phyloP scores from a whole-genome alignment of 768 basidiomycete species.

The Tulasnella sp. region DNA sequence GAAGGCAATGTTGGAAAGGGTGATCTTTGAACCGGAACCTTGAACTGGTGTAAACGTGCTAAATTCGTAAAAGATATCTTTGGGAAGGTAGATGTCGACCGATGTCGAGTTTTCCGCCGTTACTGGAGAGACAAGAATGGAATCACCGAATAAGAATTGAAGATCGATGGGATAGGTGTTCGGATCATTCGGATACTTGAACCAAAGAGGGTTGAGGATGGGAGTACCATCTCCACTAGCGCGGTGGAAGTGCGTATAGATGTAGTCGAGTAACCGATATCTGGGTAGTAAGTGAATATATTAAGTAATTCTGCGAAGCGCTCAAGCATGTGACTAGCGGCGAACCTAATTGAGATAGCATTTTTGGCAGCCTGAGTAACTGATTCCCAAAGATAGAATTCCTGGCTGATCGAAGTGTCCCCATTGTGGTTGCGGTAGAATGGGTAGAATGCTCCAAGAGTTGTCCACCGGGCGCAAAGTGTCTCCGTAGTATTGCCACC shows the following conservation, averaged over 20 bases:
- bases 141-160: conserved; percentile 57
- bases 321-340: background rate
- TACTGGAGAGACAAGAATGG: conserved; percentile 56
- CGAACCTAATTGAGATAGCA: conserved; percentile 48
- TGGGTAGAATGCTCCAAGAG: conserved; percentile 62
- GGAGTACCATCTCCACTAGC: conserved; percentile 48
- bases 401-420: conserved; percentile 41
- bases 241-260: conserved; percentile 57
- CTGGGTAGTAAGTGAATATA: conserved; percentile 26
- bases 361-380: conserved; percentile 47
- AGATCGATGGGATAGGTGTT: conserved; percentile 47
- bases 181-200: conserved; percentile 50
- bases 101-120: conserved; percentile 46
- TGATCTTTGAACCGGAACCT: conserved; percentile 36
- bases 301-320: background rate
- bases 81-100: conserved; percentile 48
- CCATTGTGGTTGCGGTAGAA: conserved; percentile 65
- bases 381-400: conserved; percentile 52
- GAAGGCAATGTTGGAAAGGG: conserved; percentile 33
- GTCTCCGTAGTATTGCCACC: conserved; percentile 46
- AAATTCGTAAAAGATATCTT: conserved; percentile 56
- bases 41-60: conserved; percentile 35
- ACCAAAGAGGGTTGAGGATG: conserved; percentile 51
- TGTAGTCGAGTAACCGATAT: conserved; percentile 55
- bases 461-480: conserved; percentile 64